These are phyloP conservation scores for Diddensiella transvaalensis DNA, from an alignment of 805 yeast species.

Conservation along the genomic window DNA sequence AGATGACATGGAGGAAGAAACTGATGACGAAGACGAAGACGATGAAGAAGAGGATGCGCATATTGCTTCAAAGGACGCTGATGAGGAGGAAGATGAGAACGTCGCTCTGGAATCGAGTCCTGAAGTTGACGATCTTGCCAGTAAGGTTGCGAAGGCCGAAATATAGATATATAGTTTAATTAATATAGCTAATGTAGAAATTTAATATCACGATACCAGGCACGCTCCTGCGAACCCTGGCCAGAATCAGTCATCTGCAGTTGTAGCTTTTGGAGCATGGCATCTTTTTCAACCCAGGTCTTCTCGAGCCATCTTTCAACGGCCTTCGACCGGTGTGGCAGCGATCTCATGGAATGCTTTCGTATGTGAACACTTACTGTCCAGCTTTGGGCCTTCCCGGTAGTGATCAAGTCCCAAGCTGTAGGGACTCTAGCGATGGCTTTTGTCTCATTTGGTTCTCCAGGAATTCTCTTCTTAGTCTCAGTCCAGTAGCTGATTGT, in stretches of 20 bases:
- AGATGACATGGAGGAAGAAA: constrained; percentile 87
- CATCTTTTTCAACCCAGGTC: constrained; percentile 69
- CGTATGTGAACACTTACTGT: constrained; percentile 18
- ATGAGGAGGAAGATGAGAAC: constrained; percentile 38
- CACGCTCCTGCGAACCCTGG: neutral
- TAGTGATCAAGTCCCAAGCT: neutral
- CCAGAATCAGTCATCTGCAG: neutral
- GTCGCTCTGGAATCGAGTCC: constrained; percentile 43
- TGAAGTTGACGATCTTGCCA: constrained; percentile 55
- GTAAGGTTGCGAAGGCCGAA: constrained; percentile 53
- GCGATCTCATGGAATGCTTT: constrained; percentile 8
- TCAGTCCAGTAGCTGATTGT: constrained; percentile 43
- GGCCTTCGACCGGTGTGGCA: constrained; percentile 23
- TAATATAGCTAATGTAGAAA: neutral
- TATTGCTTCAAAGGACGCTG: constrained; percentile 49
- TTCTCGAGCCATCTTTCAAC: constrained; percentile 67
- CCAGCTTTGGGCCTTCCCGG: constrained; percentile 15
- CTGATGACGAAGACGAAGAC: constrained; percentile 65
- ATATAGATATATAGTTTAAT: constrained; percentile 28
- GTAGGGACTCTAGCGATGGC: neutral
- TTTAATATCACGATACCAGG: constrained; percentile 5
- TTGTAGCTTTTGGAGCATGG: neutral
- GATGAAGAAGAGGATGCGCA: constrained; percentile 59
- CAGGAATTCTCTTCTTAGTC: neutral
- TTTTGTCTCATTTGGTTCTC: constrained; percentile 4